A percentile compares a stretch with the other conserved stretches of the same genome.
Evolutionary conservation across 352 stramenopile genomes (phyloP).

Genomic region (Poterioochromonas sp.): DNA sequence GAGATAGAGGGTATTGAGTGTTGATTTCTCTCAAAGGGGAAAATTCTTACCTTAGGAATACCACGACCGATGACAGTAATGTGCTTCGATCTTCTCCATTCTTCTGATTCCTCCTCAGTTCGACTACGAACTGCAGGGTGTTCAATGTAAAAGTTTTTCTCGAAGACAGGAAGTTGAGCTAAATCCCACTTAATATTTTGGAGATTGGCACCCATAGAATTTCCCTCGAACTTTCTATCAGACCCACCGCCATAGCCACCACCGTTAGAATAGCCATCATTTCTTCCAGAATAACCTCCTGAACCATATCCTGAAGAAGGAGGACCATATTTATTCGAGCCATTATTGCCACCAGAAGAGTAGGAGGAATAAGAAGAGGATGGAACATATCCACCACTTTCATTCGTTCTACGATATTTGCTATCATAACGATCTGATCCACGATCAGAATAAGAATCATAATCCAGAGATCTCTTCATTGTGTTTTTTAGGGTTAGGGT

Average conservation of each 20-base stretch:
- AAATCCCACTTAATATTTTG: slow-evolving; percentile 89
- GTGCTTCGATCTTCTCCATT: slow-evolving; percentile 70
- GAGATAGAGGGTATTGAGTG: not conserved
- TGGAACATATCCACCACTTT: too few species aligned
- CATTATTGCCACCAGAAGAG: too few species aligned
- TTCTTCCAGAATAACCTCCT: slow-evolving; percentile 47
- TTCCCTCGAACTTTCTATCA: slow-evolving; percentile 26
- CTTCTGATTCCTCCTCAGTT: slow-evolving; percentile 70
- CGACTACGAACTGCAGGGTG: slow-evolving; percentile 90
- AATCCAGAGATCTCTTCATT: too few species aligned
- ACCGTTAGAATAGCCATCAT: slow-evolving; percentile 46
- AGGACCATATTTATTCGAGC: too few species aligned
- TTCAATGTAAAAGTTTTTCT: slow-evolving; percentile 99
- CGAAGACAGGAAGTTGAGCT: slow-evolving; percentile 83
- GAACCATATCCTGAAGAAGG: slow-evolving; percentile 34
- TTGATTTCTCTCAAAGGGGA: not conserved
- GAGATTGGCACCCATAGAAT: slow-evolving; percentile 65
- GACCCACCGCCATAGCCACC: slow-evolving; percentile 41
- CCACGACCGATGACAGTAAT: slow-evolving; percentile 72
- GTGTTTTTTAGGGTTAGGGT: too few species aligned
- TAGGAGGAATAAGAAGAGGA: too few species aligned
- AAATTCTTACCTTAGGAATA: slow-evolving; percentile 73
- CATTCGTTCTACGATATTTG: too few species aligned
- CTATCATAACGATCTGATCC: too few species aligned
- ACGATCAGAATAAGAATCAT: too few species aligned